Evolutionary conservation across 1,139 yeast species (phyloP).

Genomic region (Arxiozyma heterogenica): DNA sequence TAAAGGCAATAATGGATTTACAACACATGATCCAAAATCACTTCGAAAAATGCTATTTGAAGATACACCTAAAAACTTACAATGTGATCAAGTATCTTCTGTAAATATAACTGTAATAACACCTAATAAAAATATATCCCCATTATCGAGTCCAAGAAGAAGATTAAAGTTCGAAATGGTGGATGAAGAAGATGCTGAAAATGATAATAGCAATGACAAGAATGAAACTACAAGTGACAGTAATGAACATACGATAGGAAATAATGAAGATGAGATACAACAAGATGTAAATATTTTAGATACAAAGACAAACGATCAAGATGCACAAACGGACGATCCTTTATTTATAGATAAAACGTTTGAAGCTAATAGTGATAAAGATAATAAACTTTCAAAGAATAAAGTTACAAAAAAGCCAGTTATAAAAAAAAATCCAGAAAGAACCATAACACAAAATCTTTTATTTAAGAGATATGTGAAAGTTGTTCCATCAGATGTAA

Average conservation of each 20-base stretch:
- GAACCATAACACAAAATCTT: background rate
- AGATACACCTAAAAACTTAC: slow-evolving; percentile 18
- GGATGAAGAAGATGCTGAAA: slow-evolving; percentile 18
- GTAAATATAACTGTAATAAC: background rate
- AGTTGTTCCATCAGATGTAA: slow-evolving; percentile 41
- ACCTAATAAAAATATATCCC: slow-evolving; percentile 4
- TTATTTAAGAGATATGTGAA: slow-evolving; percentile 19
- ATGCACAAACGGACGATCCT: background rate
- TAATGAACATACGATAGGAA: background rate
- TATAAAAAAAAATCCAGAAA: background rate
- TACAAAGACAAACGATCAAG: background rate
- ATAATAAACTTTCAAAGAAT: background rate
- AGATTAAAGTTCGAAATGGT: slow-evolving; percentile 28
- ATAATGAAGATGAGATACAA: background rate
- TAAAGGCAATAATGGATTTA: slow-evolving; percentile 21
- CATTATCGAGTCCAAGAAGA: slow-evolving; percentile 19
- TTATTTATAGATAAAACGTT: background rate
- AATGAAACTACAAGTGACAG: slow-evolving; percentile 7
- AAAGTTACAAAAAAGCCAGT: background rate
- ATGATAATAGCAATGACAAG: background rate
- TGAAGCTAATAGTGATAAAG: background rate
- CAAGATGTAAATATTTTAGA: background rate
- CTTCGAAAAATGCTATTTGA: slow-evolving; percentile 22
- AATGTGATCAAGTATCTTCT: background rate
- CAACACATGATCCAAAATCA: slow-evolving; percentile 23